phyloP scores from a whole-genome alignment of 2,329 filamentous ascomycete genomes.

The Aspergillus fructus region DNA sequence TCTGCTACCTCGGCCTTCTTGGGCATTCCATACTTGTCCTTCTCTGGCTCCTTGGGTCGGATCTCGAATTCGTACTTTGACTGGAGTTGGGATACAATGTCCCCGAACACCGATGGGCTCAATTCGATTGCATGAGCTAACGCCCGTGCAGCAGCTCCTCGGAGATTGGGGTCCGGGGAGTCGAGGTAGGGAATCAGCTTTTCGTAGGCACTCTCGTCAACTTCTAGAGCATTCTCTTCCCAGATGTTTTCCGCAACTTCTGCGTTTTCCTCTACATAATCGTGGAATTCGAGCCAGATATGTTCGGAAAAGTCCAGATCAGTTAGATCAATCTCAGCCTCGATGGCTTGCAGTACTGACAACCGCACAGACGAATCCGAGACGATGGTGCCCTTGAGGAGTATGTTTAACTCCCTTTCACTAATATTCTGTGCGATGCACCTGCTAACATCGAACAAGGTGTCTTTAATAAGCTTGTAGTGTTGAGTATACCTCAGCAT shows the following conservation, averaged over 20 bases:
- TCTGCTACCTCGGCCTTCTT: conserved; percentile 84
- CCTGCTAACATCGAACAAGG: conserved; percentile 79
- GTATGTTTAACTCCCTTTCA: conserved; percentile 67
- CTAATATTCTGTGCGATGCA: conserved; percentile 81
- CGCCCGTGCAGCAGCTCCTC: conserved; percentile 78
- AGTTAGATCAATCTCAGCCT: conserved; percentile 86
- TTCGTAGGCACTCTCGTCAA: conserved; percentile 64
- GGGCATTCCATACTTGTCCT: conserved; percentile 93
- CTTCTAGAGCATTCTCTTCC: conserved; percentile 83
- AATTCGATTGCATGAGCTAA: conserved; percentile 70
- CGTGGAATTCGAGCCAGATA: conserved; percentile 90
- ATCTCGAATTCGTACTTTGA: conserved; percentile 73
- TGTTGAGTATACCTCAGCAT: conserved; percentile 92
- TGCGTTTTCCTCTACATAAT: conserved; percentile 83
- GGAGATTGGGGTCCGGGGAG: conserved; percentile 75
- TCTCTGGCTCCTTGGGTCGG: conserved; percentile 77
- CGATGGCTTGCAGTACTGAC: conserved; percentile 83
- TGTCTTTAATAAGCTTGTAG: conserved; percentile 93
- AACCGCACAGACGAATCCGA: conserved; percentile 77
- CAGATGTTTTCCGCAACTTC: conserved; percentile 85
- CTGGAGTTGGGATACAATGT: conserved; percentile 65
- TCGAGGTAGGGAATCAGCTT: conserved; percentile 76
- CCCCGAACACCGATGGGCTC: conserved; percentile 60
- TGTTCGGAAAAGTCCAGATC: conserved; percentile 84
- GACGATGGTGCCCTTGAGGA: conserved; percentile 78